These are phyloP conservation scores for Themeda triandra DNA, from an alignment of 176 grass and related monocot genomes.

Conservation along the genomic window DNA sequence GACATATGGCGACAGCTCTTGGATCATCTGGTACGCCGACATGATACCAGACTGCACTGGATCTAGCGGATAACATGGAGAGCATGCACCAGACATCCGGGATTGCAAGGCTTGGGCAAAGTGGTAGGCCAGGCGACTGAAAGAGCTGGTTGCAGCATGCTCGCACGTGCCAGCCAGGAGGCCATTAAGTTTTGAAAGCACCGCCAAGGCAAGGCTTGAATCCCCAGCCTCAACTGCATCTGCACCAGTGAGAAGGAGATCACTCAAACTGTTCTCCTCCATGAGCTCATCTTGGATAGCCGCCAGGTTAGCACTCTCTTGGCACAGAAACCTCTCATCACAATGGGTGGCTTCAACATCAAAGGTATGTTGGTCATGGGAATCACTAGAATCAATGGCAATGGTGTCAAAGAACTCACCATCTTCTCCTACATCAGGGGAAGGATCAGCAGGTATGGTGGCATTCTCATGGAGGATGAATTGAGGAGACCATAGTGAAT, in stretches of 20 bases:
- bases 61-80: neutral
- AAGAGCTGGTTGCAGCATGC: constrained; percentile 16
- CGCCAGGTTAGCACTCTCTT: constrained; percentile 33
- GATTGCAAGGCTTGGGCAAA: constrained; percentile 40
- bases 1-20: constrained; percentile 45
- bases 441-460: constrained; percentile 17
- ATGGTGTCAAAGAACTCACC: constrained; percentile 10
- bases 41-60: constrained; percentile 4
- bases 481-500: constrained; percentile 31
- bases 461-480: constrained; percentile 4
- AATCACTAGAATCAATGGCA: constrained; percentile 3
- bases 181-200: constrained; percentile 33
- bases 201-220: constrained; percentile 29
- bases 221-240: constrained; percentile 44
- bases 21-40: constrained; percentile 43
- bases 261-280: constrained; percentile 50
- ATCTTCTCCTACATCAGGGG: constrained; percentile 9
- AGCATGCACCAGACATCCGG: constrained; percentile 8
- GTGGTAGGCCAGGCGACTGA: constrained; percentile 36
- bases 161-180: constrained; percentile 8
- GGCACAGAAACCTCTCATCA: neutral
- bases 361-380: constrained; percentile 22
- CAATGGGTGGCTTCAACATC: neutral
- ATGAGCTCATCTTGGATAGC: constrained; percentile 51
- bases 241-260: constrained; percentile 50